phyloP scores from a whole-genome alignment of 2,329 filamentous ascomycete genomes.

The Pseudocercospora eumusae region DNA sequence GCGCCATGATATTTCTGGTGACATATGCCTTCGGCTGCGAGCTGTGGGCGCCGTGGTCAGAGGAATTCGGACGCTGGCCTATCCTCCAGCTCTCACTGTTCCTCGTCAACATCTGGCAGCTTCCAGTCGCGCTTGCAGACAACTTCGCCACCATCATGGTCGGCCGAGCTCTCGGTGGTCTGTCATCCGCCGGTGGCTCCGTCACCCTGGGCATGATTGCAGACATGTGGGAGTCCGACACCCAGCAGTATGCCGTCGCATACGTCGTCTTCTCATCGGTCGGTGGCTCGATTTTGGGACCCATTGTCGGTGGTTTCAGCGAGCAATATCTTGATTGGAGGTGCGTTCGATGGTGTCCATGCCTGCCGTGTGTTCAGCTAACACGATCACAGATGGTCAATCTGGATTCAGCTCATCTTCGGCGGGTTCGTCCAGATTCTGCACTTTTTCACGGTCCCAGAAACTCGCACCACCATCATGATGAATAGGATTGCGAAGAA shows the following conservation, averaged over 20 bases:
- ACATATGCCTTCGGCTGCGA: conserved; percentile 54
- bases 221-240: conserved; percentile 62
- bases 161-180: conserved; percentile 55
- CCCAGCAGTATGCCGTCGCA: conserved; percentile 63
- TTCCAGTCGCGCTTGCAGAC: conserved; percentile 51
- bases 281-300: conserved; percentile 42
- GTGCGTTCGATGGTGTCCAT: conserved; percentile 20
- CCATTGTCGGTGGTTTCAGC: conserved; percentile 42
- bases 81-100: conserved; percentile 55
- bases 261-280: conserved; percentile 56
- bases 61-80: conserved; percentile 55
- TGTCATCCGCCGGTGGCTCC: conserved; percentile 65
- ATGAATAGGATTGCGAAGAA: conserved; percentile 78
- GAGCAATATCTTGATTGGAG: conserved; percentile 60
- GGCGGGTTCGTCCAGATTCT: conserved; percentile 69
- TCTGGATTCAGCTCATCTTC: conserved; percentile 87
- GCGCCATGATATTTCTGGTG: conserved; percentile 54
- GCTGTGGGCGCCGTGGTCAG: conserved; percentile 58
- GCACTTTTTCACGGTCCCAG: conserved; percentile 65
- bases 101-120: conserved; percentile 58
- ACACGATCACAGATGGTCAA: conserved; percentile 60
- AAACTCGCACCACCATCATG: conserved; percentile 77
- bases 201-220: conserved; percentile 68
- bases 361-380: neutral
- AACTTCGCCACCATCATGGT: conserved; percentile 52